These are phyloP conservation scores for Fusarium subglutinans DNA, from an alignment of 2,329 filamentous ascomycete genomes.

Conservation along the genomic window DNA sequence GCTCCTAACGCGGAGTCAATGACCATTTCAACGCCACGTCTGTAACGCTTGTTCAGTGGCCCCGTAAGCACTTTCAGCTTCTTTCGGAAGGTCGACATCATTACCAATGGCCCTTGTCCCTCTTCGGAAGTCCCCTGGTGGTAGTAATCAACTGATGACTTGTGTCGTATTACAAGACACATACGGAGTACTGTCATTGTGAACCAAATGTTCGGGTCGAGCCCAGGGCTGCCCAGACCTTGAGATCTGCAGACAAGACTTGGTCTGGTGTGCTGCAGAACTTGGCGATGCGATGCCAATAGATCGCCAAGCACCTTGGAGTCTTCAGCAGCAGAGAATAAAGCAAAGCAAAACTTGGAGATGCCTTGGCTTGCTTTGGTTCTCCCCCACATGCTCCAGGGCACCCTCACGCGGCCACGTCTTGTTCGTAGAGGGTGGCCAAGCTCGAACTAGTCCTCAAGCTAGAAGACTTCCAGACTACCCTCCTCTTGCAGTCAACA, in stretches of 20 bases:
- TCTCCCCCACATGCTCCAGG: constrained; percentile 21
- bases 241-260: constrained; percentile 27
- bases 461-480: constrained; percentile 44
- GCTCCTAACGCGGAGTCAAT: constrained; percentile 16
- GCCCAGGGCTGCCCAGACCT: constrained; percentile 30
- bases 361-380: constrained; percentile 7
- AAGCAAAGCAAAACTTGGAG: not conserved
- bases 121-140: not conserved
- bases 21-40: constrained; percentile 21
- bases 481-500: not conserved
- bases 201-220: constrained; percentile 13
- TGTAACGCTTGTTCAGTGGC: not conserved
- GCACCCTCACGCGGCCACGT: not conserved
- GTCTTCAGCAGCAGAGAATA: not conserved
- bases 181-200: constrained; percentile 14
- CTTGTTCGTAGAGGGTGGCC: constrained; percentile 4
- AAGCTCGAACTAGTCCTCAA: not conserved
- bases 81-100: constrained; percentile 38
- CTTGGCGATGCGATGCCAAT: constrained; percentile 38
- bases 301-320: constrained; percentile 15
- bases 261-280: constrained; percentile 1
- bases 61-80: constrained; percentile 32
- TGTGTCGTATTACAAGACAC: not conserved
- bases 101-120: constrained; percentile 1
- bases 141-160: constrained; percentile 6